A percentile compares a stretch with the other conserved stretches of the same genome.
phyloP scores from a whole-genome alignment of 306 rosid genomes.

The Neltuma alba region DNA sequence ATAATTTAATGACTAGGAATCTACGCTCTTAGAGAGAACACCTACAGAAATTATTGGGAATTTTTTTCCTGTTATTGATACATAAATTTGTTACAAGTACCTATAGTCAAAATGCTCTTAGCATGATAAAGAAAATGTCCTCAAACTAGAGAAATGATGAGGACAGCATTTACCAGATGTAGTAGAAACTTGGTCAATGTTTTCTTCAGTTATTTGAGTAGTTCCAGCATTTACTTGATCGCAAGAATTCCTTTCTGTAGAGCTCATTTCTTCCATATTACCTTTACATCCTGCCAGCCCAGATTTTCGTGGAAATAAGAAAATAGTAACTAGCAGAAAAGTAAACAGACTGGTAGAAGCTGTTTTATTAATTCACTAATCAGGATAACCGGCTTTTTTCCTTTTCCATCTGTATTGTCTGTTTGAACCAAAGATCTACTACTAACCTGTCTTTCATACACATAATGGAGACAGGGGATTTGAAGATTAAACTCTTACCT shows the following conservation, averaged over 20 bases:
- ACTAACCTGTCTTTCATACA: constrained; percentile 1
- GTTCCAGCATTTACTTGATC: constrained; percentile 33
- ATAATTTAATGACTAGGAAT: neutral
- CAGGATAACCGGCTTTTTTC: constrained; percentile 1
- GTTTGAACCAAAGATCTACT: constrained; percentile 20
- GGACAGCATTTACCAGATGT: constrained; percentile 47
- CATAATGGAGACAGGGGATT: neutral
- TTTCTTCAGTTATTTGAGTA: constrained; percentile 32
- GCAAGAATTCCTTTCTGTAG: constrained; percentile 32
- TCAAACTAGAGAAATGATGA: constrained; percentile 23
- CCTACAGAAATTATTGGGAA: neutral
- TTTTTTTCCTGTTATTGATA: constrained; percentile 2
- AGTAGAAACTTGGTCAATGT: constrained; percentile 39
- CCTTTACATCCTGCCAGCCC: constrained; percentile 52
- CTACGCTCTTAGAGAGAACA: neutral
- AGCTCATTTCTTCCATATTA: constrained; percentile 40
- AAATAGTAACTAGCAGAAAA: constrained; percentile 30
- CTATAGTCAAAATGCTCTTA: constrained; percentile 18
- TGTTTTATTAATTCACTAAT: constrained; percentile 20
- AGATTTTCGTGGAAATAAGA: constrained; percentile 34
- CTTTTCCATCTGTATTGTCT: constrained; percentile 18
- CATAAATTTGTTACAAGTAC: constrained; percentile 9
- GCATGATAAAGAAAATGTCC: neutral
- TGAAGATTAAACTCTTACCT: constrained; percentile 40
- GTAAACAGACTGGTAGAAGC: constrained; percentile 9